Conservation (phyloP, 116 monocot species). For the Iris pallida region DNA sequence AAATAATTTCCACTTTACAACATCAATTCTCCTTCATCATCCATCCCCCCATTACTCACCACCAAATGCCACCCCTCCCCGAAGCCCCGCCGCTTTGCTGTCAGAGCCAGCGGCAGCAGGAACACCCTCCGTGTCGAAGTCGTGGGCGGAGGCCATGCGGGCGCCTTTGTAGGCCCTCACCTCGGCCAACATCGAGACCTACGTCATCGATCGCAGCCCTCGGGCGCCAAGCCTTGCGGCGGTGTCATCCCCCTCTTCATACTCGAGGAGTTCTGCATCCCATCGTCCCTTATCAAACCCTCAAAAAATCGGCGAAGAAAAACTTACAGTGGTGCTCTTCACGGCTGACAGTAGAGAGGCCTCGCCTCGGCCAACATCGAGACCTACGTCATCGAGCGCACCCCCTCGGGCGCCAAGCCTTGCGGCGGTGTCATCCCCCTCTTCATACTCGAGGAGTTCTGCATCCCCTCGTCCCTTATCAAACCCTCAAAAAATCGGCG, state of each 20-base stretch:
- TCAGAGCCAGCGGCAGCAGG: not conserved
- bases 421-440: conserved; percentile 96
- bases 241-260: conserved; percentile 94
- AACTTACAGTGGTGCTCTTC: too few relatives aligned
- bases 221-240: conserved; percentile 87
- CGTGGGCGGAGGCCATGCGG: conserved; percentile 85
- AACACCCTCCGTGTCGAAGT: conserved; percentile 83
- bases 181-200: conserved; percentile 45
- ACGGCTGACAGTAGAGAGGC: too few relatives aligned
- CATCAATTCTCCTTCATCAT: not conserved
- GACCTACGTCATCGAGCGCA: conserved; percentile 82
- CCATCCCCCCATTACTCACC: too few relatives aligned
- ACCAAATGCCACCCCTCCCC: too few relatives aligned
- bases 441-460: conserved; percentile 91
- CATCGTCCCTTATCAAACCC: conserved; percentile 61
- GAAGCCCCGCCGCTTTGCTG: conserved; percentile 5
- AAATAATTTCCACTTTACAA: too few relatives aligned
- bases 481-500: too few relatives aligned
- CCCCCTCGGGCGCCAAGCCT: conserved; percentile 74
- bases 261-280: conserved; percentile 87
- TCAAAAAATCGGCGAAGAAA: too few relatives aligned
- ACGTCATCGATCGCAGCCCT: conserved; percentile 80
- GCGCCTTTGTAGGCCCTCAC: conserved; percentile 71
- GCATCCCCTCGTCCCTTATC: conserved; percentile 54
- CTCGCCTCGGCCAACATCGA: conserved; percentile 52